Evolutionary conservation across 257 asterid genomes (phyloP).

Genomic region (Lantana camara): DNA sequence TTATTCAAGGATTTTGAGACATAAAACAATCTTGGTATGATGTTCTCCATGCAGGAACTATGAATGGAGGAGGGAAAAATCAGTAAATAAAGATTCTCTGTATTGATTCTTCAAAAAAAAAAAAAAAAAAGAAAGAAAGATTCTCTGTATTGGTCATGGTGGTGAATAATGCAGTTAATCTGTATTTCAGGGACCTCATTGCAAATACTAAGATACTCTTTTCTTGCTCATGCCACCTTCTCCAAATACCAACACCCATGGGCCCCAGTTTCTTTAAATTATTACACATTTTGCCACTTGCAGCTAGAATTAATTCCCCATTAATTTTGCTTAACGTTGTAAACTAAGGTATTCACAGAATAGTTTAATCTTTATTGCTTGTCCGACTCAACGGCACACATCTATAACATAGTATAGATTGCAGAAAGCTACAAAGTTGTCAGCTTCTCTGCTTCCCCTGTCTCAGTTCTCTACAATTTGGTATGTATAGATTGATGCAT

Average conservation of each 20-base stretch:
- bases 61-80: constrained; percentile 11
- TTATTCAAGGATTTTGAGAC: constrained; percentile 42
- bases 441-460: constrained; percentile 7
- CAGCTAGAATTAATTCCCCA: too few relatives aligned
- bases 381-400: constrained; percentile 27
- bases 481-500: constrained; percentile 14
- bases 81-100: too few relatives aligned
- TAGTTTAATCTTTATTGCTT: constrained; percentile 19
- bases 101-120: too few relatives aligned
- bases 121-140: too few relatives aligned
- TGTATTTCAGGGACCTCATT: constrained; percentile 21
- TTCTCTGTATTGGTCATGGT: neutral
- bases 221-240: neutral
- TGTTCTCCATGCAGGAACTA: constrained; percentile 41
- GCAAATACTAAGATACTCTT: constrained; percentile 12
- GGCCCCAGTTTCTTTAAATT: constrained; percentile 1
- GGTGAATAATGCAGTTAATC: neutral
- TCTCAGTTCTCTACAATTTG: constrained; percentile 16
- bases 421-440: neutral
- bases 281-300: neutral
- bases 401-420: neutral
- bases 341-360: constrained; percentile 28
- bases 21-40: constrained; percentile 33
- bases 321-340: constrained; percentile 24
- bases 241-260: neutral